Evolutionary conservation across 2,329 filamentous ascomycete species (phyloP).

Genomic region (Didymella lethalis): DNA sequence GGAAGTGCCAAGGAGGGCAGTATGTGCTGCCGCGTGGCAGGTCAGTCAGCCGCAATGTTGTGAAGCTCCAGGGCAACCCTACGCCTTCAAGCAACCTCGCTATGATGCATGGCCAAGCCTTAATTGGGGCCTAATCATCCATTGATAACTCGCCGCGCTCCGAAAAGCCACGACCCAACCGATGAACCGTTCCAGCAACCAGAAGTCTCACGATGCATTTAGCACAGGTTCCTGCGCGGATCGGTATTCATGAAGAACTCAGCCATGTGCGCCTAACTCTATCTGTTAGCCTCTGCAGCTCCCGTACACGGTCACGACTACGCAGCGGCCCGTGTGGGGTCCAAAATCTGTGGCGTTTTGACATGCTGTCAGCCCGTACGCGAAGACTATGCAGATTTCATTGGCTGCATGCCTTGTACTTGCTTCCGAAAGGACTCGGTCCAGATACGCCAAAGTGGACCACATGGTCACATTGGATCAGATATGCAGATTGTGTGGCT

Average conservation of each 20-base stretch:
- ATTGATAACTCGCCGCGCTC: too few species aligned
- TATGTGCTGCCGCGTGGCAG: neutral
- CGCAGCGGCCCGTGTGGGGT: conserved; percentile 1
- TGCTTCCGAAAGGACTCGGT: neutral
- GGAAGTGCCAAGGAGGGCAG: neutral
- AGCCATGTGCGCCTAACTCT: too few species aligned
- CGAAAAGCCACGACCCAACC: too few species aligned
- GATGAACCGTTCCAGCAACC: too few species aligned
- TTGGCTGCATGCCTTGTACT: neutral
- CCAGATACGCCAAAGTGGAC: neutral
- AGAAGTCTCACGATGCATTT: too few species aligned
- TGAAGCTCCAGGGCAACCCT: neutral
- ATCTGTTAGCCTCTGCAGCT: neutral
- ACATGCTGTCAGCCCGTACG: neutral
- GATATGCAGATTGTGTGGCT: neutral
- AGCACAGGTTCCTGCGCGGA: neutral
- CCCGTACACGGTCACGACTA: neutral
- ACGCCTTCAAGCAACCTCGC: too few species aligned
- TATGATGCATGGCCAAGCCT: too few species aligned
- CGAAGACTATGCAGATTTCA: neutral
- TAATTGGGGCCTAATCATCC: neutral
- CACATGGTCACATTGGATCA: neutral
- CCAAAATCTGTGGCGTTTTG: neutral
- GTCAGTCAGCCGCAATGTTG: neutral
- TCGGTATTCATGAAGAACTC: neutral